These are phyloP conservation scores for Fonsecaea pedrosoi DNA, from an alignment of 2,329 filamentous ascomycete species.

Conservation along the genomic window DNA sequence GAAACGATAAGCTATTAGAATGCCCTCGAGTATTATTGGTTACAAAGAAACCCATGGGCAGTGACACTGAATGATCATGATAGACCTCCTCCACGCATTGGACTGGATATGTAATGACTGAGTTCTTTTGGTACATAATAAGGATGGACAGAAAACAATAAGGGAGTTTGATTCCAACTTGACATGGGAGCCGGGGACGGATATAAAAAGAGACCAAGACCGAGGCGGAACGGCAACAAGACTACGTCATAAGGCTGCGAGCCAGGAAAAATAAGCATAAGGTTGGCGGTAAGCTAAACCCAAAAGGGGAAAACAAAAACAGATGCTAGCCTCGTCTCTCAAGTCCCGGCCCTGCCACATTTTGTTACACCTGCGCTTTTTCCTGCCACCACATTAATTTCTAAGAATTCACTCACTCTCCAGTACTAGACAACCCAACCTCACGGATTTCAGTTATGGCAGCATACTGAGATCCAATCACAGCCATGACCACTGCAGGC, in stretches of 20 bases:
- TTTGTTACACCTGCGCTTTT: constrained; percentile 16
- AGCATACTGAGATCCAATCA: constrained; percentile 29
- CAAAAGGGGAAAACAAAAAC: constrained; percentile 11
- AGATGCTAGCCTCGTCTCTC: constrained; percentile 8
- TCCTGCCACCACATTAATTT: constrained; percentile 30
- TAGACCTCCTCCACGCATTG: not conserved
- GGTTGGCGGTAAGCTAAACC: constrained; percentile 13
- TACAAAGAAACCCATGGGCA: constrained; percentile 1
- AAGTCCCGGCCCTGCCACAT: constrained; percentile 15
- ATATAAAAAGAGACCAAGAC: not conserved
- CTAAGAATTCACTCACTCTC: constrained; percentile 23
- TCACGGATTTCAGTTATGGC: constrained; percentile 39
- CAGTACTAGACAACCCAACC: constrained; percentile 32
- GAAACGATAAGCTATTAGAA: constrained; percentile 10
- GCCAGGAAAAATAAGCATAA: constrained; percentile 10
- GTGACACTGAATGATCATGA: constrained; percentile 4
- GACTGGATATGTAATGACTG: not conserved
- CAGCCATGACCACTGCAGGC: constrained; percentile 29
- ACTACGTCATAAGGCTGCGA: constrained; percentile 16
- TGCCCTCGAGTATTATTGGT: constrained; percentile 24
- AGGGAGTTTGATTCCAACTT: not conserved
- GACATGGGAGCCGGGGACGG: not conserved
- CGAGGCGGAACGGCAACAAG: not conserved
- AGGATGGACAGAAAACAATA: not conserved
- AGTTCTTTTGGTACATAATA: not conserved